These are phyloP conservation scores for Omphalea diandra DNA, from an alignment of 441 rosid species.

Conservation along the genomic window DNA sequence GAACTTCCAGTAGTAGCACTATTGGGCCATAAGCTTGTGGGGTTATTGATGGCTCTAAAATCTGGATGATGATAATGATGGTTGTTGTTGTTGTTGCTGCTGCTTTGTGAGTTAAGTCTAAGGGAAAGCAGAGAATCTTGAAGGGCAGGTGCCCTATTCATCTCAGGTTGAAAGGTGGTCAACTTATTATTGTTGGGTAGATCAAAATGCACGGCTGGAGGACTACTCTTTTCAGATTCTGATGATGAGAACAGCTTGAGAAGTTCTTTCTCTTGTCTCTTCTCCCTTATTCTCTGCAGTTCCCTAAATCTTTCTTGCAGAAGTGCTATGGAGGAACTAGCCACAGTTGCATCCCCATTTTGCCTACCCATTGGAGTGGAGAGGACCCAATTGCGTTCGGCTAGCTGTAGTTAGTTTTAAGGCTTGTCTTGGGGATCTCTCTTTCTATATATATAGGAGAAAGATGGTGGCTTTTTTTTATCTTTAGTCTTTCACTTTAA, in stretches of 20 bases:
- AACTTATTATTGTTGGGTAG: conserved; percentile 2
- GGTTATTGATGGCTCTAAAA: conserved; percentile 15
- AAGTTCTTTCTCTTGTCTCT: conserved; percentile 53
- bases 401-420: conserved; percentile 2
- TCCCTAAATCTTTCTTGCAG: conserved; percentile 63
- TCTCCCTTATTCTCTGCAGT: conserved; percentile 57
- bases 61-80: no score
- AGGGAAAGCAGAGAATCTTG: conserved; percentile 45
- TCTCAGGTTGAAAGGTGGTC: conserved; percentile 27
- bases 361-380: conserved; percentile 50
- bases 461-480: conserved; percentile 2
- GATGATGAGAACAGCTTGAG: conserved; percentile 36
- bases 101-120: conserved; percentile 33
- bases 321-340: conserved; percentile 63
- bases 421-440: conserved; percentile 17
- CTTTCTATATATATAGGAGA: conserved; percentile 29
- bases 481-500: neutral
- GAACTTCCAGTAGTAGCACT: conserved; percentile 19
- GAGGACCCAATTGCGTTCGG: neutral
- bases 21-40: conserved; percentile 36
- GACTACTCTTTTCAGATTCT: conserved; percentile 20
- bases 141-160: conserved; percentile 22
- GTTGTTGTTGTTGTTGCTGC: neutral
- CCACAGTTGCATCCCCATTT: conserved; percentile 38
- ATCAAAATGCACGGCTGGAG: conserved; percentile 17